These are phyloP conservation scores for Coleophoma cylindrospora DNA, from an alignment of 2,329 filamentous ascomycete genomes.

Conservation along the genomic window DNA sequence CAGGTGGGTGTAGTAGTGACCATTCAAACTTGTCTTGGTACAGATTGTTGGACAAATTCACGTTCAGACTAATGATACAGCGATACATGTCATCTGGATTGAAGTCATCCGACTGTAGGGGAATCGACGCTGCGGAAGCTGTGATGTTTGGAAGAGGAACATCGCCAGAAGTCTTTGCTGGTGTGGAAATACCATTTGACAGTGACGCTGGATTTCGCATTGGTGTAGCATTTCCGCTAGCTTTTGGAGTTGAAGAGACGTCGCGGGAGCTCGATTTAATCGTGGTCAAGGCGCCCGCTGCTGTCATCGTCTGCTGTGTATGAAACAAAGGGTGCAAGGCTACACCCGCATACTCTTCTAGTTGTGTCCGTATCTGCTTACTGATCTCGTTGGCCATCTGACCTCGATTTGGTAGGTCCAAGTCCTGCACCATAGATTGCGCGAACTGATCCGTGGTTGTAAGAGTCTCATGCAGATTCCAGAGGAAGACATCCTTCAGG, in stretches of 20 bases:
- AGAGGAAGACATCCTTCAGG: conserved; percentile 91
- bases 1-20: conserved; percentile 88
- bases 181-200: conserved; percentile 39
- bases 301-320: conserved; percentile 33
- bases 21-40: conserved; percentile 98
- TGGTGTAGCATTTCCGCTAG: conserved; percentile 52
- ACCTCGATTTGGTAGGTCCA: conserved; percentile 78
- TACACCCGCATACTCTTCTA: conserved; percentile 94
- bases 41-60: conserved; percentile 85
- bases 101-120: conserved; percentile 64
- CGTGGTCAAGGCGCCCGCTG: conserved; percentile 27
- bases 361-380: conserved; percentile 87
- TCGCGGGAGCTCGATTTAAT: conserved; percentile 27
- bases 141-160: conserved; percentile 46
- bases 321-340: conserved; percentile 92
- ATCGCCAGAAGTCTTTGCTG: conserved; percentile 38
- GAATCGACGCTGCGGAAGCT: conserved; percentile 62
- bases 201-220: conserved; percentile 41
- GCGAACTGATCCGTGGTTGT: conserved; percentile 96
- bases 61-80: conserved; percentile 84
- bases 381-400: conserved; percentile 75
- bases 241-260: conserved; percentile 35
- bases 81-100: conserved; percentile 94
- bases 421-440: conserved; percentile 81
- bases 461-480: conserved; percentile 93